Base-by-base conservation (phyloP, 1,284 basidiomycete species). In the Dichomitus squalens region DNA sequence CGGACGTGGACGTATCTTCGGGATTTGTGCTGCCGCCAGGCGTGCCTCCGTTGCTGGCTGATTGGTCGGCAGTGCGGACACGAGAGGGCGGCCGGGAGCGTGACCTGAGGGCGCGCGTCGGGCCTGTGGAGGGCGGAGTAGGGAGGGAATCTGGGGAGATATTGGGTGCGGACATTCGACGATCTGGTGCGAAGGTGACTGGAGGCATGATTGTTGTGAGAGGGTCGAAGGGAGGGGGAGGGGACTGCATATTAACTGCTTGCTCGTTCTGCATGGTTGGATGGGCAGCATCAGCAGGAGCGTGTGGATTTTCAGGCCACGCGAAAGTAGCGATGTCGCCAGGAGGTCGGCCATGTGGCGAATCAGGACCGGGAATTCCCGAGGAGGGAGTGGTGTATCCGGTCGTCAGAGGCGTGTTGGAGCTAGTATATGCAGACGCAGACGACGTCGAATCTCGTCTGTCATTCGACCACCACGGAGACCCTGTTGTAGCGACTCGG, bases 61-160 rank as follows among this genome's bases (percentile, higher is more conserved):
- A 68, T 34, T 77, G 69, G 40, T 80, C 75, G 27, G 70, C 69
- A 56, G 76, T 78, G 61, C 79, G 79, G 49, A 76, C 65, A 64
- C 86, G 84, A 50, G 89, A 90, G 38, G 89, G 84, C 2, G 89
- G 87, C 14, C 88, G 84, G 35, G 88, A 90, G 64, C 83, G 81
- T 36, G 86, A 83, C 62, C 86, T 83, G 53, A 87, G 71, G 48
- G 76, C 78, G 69, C 86, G 79, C 40, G 79, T 76, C 46, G 84
- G 76, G 39, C 76, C 75, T 49, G 77, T 64, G 44, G 76, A 68
- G 38, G 78, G 66, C 21, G 72, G 60, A 72, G 75, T 70, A 18
- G 84, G 73, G 62, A 78, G 78, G 67, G 86, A 67, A 58, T 74
- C 73, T 54, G 69, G 62, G 35, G 72, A 63, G 47, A 72, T 69